A percentile compares a stretch with the other conserved stretches of the same genome.
phyloP scores from a whole-genome alignment of 1,284 basidiomycete genomes.

The Papiliotrema terrestris region DNA sequence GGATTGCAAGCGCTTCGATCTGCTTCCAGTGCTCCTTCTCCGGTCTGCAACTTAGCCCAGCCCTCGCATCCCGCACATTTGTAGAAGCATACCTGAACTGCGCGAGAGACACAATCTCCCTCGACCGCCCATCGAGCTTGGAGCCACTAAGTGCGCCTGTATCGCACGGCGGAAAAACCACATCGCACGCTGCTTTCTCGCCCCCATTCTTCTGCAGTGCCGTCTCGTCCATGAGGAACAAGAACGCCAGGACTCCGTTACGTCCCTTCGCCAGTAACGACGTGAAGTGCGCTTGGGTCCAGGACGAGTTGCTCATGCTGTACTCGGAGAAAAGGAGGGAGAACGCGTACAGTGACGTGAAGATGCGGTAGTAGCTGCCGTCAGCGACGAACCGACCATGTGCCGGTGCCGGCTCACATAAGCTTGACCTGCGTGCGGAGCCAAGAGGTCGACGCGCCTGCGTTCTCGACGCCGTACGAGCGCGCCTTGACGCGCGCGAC shows the following conservation, averaged over 20 bases:
- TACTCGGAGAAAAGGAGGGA: constrained; percentile 67
- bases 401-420: constrained; percentile 53
- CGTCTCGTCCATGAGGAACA: constrained; percentile 38
- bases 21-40: constrained; percentile 93
- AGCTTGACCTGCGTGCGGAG: constrained; percentile 68
- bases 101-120: constrained; percentile 77
- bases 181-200: constrained; percentile 35
- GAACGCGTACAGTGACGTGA: constrained; percentile 75
- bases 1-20: constrained; percentile 62
- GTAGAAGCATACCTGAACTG: constrained; percentile 71
- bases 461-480: constrained; percentile 65
- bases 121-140: constrained; percentile 58
- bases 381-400: constrained; percentile 1
- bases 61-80: not conserved
- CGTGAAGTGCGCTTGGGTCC: constrained; percentile 85
- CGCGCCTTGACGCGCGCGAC: constrained; percentile 69
- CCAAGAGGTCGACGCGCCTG: constrained; percentile 60
- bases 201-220: constrained; percentile 20
- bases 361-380: constrained; percentile 79
- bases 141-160: constrained; percentile 68
- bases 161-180: constrained; percentile 92
- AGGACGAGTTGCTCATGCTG: constrained; percentile 90
- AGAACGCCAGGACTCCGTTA: constrained; percentile 19
- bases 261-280: constrained; percentile 55
- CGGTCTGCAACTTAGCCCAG: constrained; percentile 51